phyloP scores from a whole-genome alignment of 441 rosid species.

The Geranium incanum region DNA sequence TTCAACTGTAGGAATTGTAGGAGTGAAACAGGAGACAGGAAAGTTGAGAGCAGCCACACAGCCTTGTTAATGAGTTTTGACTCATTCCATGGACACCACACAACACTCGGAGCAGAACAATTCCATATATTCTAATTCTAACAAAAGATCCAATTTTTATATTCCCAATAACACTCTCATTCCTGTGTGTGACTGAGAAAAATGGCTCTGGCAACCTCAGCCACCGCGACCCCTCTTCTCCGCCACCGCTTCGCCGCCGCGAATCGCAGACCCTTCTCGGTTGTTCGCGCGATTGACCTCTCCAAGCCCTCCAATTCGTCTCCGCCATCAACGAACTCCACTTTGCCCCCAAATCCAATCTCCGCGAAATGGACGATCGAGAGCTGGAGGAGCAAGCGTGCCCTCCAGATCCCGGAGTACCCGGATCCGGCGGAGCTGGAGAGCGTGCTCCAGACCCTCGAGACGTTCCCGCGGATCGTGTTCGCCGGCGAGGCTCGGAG shows the following conservation, averaged over 20 bases:
- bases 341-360: slow-evolving; percentile 8
- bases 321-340: slow-evolving; percentile 16
- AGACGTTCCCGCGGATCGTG: slow-evolving; percentile 26
- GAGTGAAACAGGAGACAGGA: too few species aligned
- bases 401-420: slow-evolving; percentile 31
- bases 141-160: neutral
- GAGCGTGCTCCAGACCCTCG: slow-evolving; percentile 24
- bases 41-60: too few species aligned
- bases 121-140: neutral
- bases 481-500: slow-evolving; percentile 30
- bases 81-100: too few species aligned
- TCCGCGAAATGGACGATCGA: slow-evolving; percentile 23
- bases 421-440: slow-evolving; percentile 23
- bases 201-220: slow-evolving; percentile 18
- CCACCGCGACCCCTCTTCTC: neutral
- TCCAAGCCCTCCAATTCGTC: slow-evolving; percentile 21
- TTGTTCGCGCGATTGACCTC: neutral
- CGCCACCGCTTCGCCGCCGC: neutral
- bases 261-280: neutral
- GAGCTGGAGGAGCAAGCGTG: slow-evolving; percentile 28
- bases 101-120: neutral
- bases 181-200: neutral
- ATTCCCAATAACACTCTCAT: neutral
- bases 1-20: too few species aligned
- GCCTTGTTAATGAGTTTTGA: too few species aligned